Base-by-base conservation (phyloP, 2,329 filamentous ascomycete genomes). In the Alternaria triticina region DNA sequence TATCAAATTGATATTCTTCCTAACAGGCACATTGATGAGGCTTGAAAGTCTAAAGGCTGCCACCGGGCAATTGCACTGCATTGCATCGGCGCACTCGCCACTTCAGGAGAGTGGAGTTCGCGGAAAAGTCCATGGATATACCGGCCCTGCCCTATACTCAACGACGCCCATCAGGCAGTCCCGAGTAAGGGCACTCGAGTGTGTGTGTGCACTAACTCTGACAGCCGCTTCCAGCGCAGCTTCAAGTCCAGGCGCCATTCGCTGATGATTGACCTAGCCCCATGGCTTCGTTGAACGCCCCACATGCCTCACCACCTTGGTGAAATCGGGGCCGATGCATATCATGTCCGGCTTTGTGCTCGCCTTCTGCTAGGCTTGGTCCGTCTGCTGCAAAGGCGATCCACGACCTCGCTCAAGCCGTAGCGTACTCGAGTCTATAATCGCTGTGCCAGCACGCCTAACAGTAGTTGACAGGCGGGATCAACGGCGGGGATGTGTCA, bases 351-450 rank as follows among this genome's bases (percentile, higher is more conserved):
- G 58, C 55, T 59, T 64, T 59, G 64, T 62, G 62, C 62, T 67
- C 65, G 67, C 58, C 60, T 67, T 59, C 23, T 43, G 40, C 40
- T 61, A 57, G 52, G 47, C 58, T 46, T 52, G 43, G 54, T 61
- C 58, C 52, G 54, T 57, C 69, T 68, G 64, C 69, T 77, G 76
- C 75, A 77, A 72, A 74, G 74, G 70, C 72, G 74, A 78, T 78
- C 74, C 67, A 58, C 59, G 57, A 56, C 52, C 54, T 60, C 59
- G 45, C 51, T 59, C 45, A 57, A 63, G 64, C 52, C 62, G 64
- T 54, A 59, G 67, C 58, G 67, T 62, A 60, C 50, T 61, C 44
- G 45, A 57, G 54, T 64, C 57, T 54, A 59, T 61, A 51, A 23
- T 56, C 52, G 65, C 62, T 61, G 62, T 67, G 67, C 55, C 52